Evolutionary conservation across 75 land plant genomes (phyloP).

Genomic region (Cunninghamia lanceolata): DNA sequence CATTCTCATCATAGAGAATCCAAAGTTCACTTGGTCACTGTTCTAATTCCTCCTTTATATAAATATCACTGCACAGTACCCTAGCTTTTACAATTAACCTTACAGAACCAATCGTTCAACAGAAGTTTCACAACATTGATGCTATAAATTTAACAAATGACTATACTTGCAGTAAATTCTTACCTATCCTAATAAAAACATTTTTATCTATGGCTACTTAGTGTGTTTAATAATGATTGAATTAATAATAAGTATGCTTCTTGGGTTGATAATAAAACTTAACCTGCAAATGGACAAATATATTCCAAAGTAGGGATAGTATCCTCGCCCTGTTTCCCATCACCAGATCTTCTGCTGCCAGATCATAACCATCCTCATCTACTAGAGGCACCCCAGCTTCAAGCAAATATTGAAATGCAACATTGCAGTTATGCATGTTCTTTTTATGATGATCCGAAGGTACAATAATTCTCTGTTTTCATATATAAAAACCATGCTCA

Average conservation of each 20-base stretch:
- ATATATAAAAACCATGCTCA: conserved; percentile 7
- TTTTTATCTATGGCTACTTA: neutral
- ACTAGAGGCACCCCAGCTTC: conserved; percentile 59
- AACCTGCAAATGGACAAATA: conserved; percentile 85
- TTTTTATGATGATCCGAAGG: conserved; percentile 64
- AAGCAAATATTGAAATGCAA: conserved; percentile 61
- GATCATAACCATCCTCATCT: conserved; percentile 59
- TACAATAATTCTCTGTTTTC: conserved; percentile 56
- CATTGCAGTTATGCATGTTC: conserved; percentile 56
- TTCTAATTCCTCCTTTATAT: neutral
- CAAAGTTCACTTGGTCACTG: neutral
- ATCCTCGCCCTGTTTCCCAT: conserved; percentile 56
- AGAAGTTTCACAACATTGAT: neutral
- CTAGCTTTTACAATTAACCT: neutral
- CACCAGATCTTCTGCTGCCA: conserved; percentile 65
- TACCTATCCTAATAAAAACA: neutral
- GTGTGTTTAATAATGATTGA: neutral
- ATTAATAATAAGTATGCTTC: neutral
- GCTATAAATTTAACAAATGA: neutral
- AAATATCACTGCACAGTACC: neutral
- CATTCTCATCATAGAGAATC: neutral
- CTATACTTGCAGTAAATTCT: neutral
- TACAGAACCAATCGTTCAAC: neutral
- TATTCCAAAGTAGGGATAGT: conserved; percentile 69
- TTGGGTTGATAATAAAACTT: neutral